Percentiles rank a stretch among this genome's conserved stretches.
These are phyloP conservation scores for Globisporangium carolinianum DNA, from an alignment of 352 stramenopile genomes.

Conservation along the genomic window DNA sequence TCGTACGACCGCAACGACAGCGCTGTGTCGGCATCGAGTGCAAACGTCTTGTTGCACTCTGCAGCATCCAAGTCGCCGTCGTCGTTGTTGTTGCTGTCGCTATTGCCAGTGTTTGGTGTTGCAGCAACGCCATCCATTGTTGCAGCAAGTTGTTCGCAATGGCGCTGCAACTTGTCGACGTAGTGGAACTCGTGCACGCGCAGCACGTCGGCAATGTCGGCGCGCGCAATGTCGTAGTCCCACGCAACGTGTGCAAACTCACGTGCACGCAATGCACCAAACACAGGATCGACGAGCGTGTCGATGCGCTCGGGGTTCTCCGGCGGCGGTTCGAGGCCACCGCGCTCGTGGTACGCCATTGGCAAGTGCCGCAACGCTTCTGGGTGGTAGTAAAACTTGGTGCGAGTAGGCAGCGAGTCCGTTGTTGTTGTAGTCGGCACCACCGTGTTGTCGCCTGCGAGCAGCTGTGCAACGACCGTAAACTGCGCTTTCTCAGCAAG, in stretches of 20 bases:
- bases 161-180: conserved; percentile 57
- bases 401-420: conserved; percentile 3
- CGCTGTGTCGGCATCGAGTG: conserved; percentile 72
- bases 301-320: conserved; percentile 88
- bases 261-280: conserved; percentile 61
- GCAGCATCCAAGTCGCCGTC: conserved; percentile 8
- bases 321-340: conserved; percentile 68
- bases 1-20: conserved; percentile 75
- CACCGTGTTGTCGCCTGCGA: no score
- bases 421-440: no score
- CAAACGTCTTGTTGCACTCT: conserved; percentile 23
- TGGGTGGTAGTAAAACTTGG: conserved; percentile 70
- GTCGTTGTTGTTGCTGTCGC: not conserved
- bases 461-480: conserved; percentile 10
- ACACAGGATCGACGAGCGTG: conserved; percentile 68
- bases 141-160: conserved; percentile 16
- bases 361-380: conserved; percentile 75
- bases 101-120: no score
- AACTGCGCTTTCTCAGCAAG: conserved; percentile 40
- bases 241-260: conserved; percentile 72
- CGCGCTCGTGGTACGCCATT: conserved; percentile 54
- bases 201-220: conserved; percentile 84
- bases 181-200: conserved; percentile 89
- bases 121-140: no score
- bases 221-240: conserved; percentile 56